Conservation (phyloP, 1,139 yeast species). For the Pichia sp. region DNA sequence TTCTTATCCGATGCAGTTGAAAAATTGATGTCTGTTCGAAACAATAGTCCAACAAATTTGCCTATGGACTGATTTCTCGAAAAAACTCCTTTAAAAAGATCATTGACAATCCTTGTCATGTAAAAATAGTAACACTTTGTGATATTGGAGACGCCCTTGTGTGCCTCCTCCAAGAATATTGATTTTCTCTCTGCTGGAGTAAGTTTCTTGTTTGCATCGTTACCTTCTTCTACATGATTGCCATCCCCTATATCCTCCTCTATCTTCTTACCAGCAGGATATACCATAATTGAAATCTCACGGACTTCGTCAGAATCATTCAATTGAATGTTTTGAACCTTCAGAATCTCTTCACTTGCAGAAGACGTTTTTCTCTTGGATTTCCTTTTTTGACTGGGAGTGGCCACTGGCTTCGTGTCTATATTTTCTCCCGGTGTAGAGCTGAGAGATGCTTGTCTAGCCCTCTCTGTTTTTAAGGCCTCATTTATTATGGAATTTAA, state of each 20-base stretch:
- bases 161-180: slow-evolving; percentile 6
- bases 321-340: slow-evolving; percentile 3
- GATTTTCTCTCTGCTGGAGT: slow-evolving; percentile 8
- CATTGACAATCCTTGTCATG: slow-evolving; percentile 5
- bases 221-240: neutral
- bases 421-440: no score
- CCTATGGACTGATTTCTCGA: slow-evolving; percentile 7
- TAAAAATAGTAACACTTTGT: slow-evolving; percentile 3
- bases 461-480: no score
- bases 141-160: neutral
- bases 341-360: no score
- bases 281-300: slow-evolving; percentile 10
- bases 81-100: slow-evolving; percentile 11
- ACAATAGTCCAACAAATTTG: slow-evolving; percentile 5
- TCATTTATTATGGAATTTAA: no score
- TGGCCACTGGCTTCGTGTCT: no score
- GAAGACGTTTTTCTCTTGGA: no score
- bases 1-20: neutral
- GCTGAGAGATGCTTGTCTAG: no score
- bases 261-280: slow-evolving; percentile 12
- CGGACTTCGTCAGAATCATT: slow-evolving; percentile 2
- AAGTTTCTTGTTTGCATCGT: slow-evolving; percentile 3
- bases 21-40: slow-evolving; percentile 4
- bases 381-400: no score
- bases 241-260: neutral